A percentile compares a stretch with the other conserved stretches of the same genome.
Evolutionary conservation across 495 filamentous ascomycete species (phyloP).

Genomic region (Aspergillus avenaceus): DNA sequence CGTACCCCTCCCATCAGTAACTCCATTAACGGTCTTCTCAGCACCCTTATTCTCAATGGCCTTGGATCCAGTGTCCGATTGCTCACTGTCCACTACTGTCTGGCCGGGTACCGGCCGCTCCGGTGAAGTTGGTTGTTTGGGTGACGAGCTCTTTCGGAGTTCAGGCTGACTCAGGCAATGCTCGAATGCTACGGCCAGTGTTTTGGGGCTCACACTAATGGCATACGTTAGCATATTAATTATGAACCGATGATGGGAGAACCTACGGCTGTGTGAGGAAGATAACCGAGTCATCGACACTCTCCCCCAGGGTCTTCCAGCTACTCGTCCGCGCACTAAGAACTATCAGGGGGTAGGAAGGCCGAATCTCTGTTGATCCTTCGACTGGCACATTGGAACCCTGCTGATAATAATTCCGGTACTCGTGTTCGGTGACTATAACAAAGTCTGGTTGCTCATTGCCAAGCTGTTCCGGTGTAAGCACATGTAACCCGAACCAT

Average conservation of each 20-base stretch:
- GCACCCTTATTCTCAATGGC: background rate
- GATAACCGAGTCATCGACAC: slow-evolving; percentile 12
- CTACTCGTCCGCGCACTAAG: slow-evolving; percentile 15
- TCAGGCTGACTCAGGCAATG: slow-evolving; percentile 11
- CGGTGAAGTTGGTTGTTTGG: background rate
- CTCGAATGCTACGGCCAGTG: slow-evolving; percentile 16
- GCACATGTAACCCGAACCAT: slow-evolving; percentile 30
- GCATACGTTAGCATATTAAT: background rate
- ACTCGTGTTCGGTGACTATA: slow-evolving; percentile 22
- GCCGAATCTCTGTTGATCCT: slow-evolving; percentile 1
- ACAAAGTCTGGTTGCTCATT: slow-evolving; percentile 12
- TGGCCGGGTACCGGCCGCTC: background rate
- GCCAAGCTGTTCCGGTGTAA: slow-evolving; percentile 24
- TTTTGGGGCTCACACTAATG: slow-evolving; percentile 21
- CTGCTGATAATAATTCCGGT: slow-evolving; percentile 7
- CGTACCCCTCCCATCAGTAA: background rate
- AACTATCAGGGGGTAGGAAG: slow-evolving; percentile 18
- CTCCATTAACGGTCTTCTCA: background rate
- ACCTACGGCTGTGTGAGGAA: slow-evolving; percentile 25
- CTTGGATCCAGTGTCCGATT: background rate
- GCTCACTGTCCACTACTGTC: no score
- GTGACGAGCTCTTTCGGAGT: background rate
- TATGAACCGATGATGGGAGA: background rate
- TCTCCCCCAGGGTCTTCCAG: slow-evolving; percentile 16
- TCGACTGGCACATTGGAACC: background rate